Base-by-base conservation (phyloP, 306 rosid species). In the Vicia faba region DNA sequence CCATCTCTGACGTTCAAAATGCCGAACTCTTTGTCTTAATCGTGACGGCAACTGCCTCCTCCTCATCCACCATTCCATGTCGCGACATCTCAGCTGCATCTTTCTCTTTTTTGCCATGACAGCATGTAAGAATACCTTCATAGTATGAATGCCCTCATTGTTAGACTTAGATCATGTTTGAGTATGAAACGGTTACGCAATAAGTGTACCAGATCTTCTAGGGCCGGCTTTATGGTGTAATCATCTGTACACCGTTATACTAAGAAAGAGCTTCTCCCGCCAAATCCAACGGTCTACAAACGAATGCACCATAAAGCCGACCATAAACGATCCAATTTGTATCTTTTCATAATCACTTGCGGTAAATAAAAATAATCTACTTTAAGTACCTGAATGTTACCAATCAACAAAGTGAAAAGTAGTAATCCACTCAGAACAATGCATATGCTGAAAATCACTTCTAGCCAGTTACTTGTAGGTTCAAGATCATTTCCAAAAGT, bases 61-160 rank as follows among this genome's bases (percentile, higher is more conserved):
- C 57, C 80, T 82, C 99, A 95, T 95, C 99, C 99, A 95, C 99
- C 99, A 95, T 64, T 95, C 99, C 95, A 95, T 88, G 81, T 95
- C 99, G 7, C 97, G 85, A 35, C 95, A 86, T 71, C 96, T 85
- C 67, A 95, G 82, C 84, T 90, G 97, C 97, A 95, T 85, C 74
- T 90, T 95, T 65, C 96, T 88, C 84, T 84, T 88, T 86, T 89
- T 90, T 25, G 97, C 97, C 99, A 95, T 95, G 23, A 95, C 99
- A 0, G 96, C 81, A 28, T 95, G 99, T 81, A 95, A 73, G 81
- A 95, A 91, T 14, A 95, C 96, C 99, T 95, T 56, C 51, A 44
- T 11, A 3, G 29, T 38, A 36, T 48, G 18, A 70, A 67, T 12
- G 39, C 14, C 66, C 40, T 55, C 69, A 40, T 35, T 5, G 61